Percentiles rank a stretch among this genome's conserved stretches.
Conservation (phyloP, 768 basidiomycete genomes). For the Krasilnikovozyma curviuscula region DNA sequence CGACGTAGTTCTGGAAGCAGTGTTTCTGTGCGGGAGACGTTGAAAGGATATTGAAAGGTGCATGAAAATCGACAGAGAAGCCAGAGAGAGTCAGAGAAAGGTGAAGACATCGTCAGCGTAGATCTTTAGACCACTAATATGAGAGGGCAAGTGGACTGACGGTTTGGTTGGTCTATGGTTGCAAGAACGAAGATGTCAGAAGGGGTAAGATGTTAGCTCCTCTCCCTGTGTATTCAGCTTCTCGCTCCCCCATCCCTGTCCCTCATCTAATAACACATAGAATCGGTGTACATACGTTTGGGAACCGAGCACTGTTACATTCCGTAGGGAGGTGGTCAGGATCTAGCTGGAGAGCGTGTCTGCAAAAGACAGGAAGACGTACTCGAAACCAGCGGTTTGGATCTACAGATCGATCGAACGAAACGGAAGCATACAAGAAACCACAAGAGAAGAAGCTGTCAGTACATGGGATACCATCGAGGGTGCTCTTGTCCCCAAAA, state of each 20-base stretch:
- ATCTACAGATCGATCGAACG: slow-evolving; percentile 46
- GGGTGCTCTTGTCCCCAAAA: no score
- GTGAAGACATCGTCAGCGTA: neutral
- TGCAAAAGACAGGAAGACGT: slow-evolving; percentile 31
- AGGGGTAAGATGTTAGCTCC: no score
- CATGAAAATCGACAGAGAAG: neutral
- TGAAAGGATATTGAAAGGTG: neutral
- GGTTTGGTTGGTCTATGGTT: slow-evolving; percentile 12
- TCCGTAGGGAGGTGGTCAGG: neutral
- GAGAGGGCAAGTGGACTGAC: slow-evolving; percentile 3
- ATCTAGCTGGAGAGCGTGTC: no score
- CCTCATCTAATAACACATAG: no score
- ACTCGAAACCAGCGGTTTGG: slow-evolving; percentile 86
- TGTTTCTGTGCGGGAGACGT: neutral
- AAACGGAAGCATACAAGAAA: no score
- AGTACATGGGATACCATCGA: no score
- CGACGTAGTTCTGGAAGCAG: slow-evolving; percentile 89
- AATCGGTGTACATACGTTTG: slow-evolving; percentile 5
- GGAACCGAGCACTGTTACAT: slow-evolving; percentile 10
- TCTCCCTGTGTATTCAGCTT: no score
- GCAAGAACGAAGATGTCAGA: neutral
- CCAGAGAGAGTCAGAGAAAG: neutral
- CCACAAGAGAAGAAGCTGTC: no score
- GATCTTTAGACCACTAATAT: slow-evolving; percentile 45
- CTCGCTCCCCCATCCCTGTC: no score